These are phyloP conservation scores for Protomyces arabidopsidicola DNA, from an alignment of 1,139 yeast genomes.

Conservation along the genomic window DNA sequence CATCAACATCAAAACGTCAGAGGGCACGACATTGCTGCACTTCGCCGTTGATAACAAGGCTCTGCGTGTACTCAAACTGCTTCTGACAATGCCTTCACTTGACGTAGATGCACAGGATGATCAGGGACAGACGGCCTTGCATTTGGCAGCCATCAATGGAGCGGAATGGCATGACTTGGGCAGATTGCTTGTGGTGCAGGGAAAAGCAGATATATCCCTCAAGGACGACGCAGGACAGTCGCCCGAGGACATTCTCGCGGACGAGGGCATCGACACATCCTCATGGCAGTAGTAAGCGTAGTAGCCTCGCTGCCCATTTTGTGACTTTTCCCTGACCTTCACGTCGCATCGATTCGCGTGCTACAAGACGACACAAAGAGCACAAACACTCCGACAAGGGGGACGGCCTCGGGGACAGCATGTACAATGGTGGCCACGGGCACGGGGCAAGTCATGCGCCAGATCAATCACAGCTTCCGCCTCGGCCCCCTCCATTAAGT, in stretches of 20 bases:
- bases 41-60: conserved; percentile 15
- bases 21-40: conserved; percentile 16
- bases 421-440: neutral
- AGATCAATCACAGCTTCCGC: neutral
- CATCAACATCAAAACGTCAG: conserved; percentile 4
- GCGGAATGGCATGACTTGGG: neutral
- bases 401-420: neutral
- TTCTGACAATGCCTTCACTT: neutral
- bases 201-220: neutral
- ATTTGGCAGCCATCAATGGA: conserved; percentile 10
- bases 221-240: neutral
- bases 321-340: too few relatives aligned
- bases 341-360: too few relatives aligned
- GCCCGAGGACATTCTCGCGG: neutral
- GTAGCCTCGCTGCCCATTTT: too few relatives aligned
- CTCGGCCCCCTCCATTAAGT: neutral
- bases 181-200: neutral
- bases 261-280: neutral
- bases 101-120: conserved; percentile 8
- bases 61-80: neutral
- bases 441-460: neutral
- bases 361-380: too few relatives aligned
- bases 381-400: too few relatives aligned
- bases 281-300: neutral
- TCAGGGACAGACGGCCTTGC: conserved; percentile 2